A percentile compares a stretch with the other conserved stretches of the same genome.
phyloP scores from a whole-genome alignment of 2,329 filamentous ascomycete species.

The Talaromyces sp. region DNA sequence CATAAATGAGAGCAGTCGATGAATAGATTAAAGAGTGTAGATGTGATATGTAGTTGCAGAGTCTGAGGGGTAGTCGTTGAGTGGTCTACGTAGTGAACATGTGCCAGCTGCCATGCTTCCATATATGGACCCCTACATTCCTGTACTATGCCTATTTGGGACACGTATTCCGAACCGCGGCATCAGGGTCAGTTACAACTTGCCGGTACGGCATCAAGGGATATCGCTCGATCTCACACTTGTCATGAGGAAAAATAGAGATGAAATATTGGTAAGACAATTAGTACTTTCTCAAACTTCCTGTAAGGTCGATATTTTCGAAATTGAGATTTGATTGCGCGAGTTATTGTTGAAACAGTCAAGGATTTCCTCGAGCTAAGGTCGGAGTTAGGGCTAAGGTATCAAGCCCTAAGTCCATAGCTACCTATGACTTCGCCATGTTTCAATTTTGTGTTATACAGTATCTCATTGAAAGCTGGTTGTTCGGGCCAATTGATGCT shows the following conservation, averaged over 20 bases:
- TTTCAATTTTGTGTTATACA: no score
- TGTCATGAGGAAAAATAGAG: not conserved
- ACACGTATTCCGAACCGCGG: not conserved
- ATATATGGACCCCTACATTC: not conserved
- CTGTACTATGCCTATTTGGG: not conserved
- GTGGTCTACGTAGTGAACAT: not conserved
- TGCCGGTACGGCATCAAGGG: not conserved
- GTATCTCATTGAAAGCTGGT: no score
- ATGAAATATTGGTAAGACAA: not conserved
- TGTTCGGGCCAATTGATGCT: no score
- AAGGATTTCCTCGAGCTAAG: not conserved
- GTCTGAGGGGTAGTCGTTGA: not conserved
- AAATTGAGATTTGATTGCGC: not conserved
- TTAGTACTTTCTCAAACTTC: not conserved
- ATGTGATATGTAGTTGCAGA: not conserved
- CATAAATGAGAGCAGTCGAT: not conserved
- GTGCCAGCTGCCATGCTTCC: not conserved
- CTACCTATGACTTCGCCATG: no score
- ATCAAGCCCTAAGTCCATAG: not conserved
- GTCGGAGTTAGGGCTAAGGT: not conserved
- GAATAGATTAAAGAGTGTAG: not conserved
- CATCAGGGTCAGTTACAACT: not conserved
- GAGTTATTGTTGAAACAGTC: not conserved
- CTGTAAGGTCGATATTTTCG: not conserved
- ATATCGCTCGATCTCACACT: not conserved